A percentile compares a stretch with the other conserved stretches of the same genome.
phyloP scores from a whole-genome alignment of 495 filamentous ascomycete genomes.

The Aspergillus bridgeri region DNA sequence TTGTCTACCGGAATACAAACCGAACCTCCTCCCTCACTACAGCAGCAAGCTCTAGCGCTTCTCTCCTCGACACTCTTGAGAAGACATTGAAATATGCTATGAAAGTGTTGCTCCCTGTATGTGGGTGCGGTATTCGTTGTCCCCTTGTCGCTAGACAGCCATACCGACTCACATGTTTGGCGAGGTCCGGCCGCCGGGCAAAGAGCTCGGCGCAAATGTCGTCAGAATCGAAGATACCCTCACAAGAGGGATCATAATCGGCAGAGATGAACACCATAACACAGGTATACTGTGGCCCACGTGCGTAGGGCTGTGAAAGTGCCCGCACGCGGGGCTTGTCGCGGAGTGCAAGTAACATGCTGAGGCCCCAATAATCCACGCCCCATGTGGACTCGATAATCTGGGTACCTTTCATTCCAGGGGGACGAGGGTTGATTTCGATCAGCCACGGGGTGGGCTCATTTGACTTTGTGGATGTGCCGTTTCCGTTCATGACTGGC shows the following conservation, averaged over 20 bases:
- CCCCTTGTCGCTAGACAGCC: neutral
- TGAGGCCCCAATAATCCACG: conserved; percentile 36
- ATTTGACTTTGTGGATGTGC: too few species aligned
- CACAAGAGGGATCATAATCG: conserved; percentile 10
- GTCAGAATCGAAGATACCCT: conserved; percentile 38
- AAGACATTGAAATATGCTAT: conserved; percentile 10
- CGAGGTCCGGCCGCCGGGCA: conserved; percentile 28
- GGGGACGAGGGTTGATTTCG: conserved; percentile 9
- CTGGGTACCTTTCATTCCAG: conserved; percentile 14
- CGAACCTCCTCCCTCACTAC: too few species aligned
- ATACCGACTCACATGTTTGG: conserved; percentile 12
- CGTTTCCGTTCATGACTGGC: too few species aligned
- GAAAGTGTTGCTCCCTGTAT: neutral
- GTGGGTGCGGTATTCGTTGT: neutral
- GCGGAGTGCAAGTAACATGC: conserved; percentile 22
- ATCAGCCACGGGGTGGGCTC: conserved; percentile 7
- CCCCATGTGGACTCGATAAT: conserved; percentile 33
- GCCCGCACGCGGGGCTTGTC: neutral
- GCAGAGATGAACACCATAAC: conserved; percentile 7
- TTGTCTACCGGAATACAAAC: too few species aligned
- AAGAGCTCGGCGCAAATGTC: conserved; percentile 35
- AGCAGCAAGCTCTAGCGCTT: too few species aligned
- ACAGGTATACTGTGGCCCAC: neutral
- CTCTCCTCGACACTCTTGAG: too few species aligned
- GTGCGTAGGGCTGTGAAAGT: neutral